Base-by-base conservation (phyloP, 116 monocot species). In the Papilionanthe hybrid region DNA sequence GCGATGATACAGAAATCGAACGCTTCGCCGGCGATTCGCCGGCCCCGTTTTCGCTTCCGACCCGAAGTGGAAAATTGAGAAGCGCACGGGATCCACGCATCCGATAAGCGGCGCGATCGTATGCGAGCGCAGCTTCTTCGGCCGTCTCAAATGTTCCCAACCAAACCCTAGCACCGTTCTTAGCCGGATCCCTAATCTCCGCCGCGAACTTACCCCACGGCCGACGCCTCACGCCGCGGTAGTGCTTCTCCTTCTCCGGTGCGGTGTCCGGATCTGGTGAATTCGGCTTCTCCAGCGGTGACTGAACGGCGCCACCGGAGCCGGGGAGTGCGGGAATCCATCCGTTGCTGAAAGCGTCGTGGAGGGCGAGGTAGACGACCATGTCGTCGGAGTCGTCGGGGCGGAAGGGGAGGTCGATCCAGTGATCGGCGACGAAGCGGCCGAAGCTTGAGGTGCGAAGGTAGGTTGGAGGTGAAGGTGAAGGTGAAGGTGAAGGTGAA, bases 151-250 rank as follows among this genome's bases (percentile, higher is more conserved):
- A 87, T 42, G 84, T 87, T 68, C 87, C 87, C 47, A 83, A 45
- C 87, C 85, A 85, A 67, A 82, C 85, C 82, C 85, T 83, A 30
- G 85, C 84, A n/a, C 86, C 79, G 79, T 90, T 90, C 86, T 78
- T 87, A 42, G 84, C 83, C n/a, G 90, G 90, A 75, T 90, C 90
- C 72, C 91, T 77, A 78, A 91, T 91, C 86, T 91, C 91, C 75
- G 91, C 91, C 72, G 91, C 91, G 84, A 82, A 91, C 63, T 87
- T 83, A 29, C 91, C 91, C 91, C 91, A 91, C 55, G 91, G 91
- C 66, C 91, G 68, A 84, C 79, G 86, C 82, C 91, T 60, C 42
- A 91, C 91, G 30, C 91, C 91, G 1, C 91, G 78, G 84, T 82
- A 90, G 76, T 87, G 84, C 80, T 86, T 82, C 78, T 79, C 91